These are phyloP conservation scores for Haplosporangium sp. DNA, from an alignment of 371 early-diverging fungal species.

Conservation along the genomic window DNA sequence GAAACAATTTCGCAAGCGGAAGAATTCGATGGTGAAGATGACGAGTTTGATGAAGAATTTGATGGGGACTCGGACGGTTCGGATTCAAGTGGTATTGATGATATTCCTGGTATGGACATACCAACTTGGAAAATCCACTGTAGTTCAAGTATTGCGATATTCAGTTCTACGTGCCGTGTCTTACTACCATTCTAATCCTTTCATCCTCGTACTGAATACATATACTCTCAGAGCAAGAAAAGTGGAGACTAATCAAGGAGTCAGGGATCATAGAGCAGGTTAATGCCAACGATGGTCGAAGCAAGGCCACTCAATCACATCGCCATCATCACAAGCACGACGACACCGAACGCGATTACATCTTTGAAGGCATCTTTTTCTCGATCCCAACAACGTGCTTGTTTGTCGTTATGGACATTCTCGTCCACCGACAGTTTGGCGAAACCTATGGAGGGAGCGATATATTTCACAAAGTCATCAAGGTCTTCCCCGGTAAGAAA, in stretches of 20 bases:
- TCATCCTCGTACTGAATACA: background rate
- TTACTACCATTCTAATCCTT: background rate
- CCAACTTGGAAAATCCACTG: background rate
- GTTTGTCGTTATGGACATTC: constrained; percentile 67
- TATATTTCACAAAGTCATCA: constrained; percentile 53
- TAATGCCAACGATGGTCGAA: constrained; percentile 21
- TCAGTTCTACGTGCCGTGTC: background rate
- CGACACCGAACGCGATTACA: constrained; percentile 57
- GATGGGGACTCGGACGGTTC: constrained; percentile 21
- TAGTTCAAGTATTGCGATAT: background rate
- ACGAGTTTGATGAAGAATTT: constrained; percentile 16
- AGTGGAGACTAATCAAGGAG: constrained; percentile 62
- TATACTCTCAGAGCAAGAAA: constrained; percentile 51
- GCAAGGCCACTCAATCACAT: background rate
- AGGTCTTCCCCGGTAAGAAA: constrained; percentile 65
- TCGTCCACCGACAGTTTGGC: constrained; percentile 67
- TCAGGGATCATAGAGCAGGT: constrained; percentile 63
- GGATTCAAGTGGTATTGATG: constrained; percentile 35
- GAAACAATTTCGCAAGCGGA: constrained; percentile 18
- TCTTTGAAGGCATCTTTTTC: constrained; percentile 67
- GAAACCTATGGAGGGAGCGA: constrained; percentile 62
- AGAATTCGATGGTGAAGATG: constrained; percentile 10
- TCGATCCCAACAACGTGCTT: constrained; percentile 67
- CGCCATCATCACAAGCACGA: constrained; percentile 14
- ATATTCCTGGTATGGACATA: constrained; percentile 24